Percentiles rank a stretch among this genome's conserved stretches.
Evolutionary conservation across 176 grass and related monocot species (phyloP).

Genomic region (Eleusine indica): DNA sequence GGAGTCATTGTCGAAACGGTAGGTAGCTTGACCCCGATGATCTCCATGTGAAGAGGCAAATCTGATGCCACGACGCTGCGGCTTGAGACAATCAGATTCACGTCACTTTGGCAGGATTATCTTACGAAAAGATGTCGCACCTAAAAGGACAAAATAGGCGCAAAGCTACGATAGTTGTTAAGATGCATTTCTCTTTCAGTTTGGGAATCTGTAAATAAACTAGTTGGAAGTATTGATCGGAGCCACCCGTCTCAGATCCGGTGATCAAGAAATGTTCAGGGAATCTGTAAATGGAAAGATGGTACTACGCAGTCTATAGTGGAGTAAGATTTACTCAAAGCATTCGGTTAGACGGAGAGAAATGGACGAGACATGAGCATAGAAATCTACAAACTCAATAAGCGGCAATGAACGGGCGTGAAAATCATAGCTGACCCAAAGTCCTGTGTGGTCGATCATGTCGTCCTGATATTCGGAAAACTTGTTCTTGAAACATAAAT

Average conservation of each 20-base stretch:
- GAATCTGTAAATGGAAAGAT: slow-evolving; percentile 8
- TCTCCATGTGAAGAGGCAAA: slow-evolving; percentile 53
- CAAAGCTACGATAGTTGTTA: slow-evolving; percentile 35
- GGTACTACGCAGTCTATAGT: not conserved
- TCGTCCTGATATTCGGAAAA: slow-evolving; percentile 12
- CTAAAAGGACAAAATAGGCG: slow-evolving; percentile 40
- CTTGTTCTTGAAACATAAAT: slow-evolving; percentile 35
- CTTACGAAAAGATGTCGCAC: slow-evolving; percentile 48
- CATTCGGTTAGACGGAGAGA: not conserved
- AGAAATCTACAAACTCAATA: not conserved
- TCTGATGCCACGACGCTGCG: slow-evolving; percentile 32
- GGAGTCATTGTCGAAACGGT: slow-evolving; percentile 38
- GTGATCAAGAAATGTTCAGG: slow-evolving; percentile 17
- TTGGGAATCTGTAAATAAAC: slow-evolving; percentile 13
- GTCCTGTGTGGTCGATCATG: not conserved
- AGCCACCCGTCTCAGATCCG: slow-evolving; percentile 33
- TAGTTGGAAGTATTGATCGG: slow-evolving; percentile 25
- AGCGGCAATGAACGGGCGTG: not conserved
- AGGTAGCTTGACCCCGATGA: slow-evolving; percentile 35
- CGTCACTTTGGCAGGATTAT: slow-evolving; percentile 41
- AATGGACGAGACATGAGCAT: not conserved
- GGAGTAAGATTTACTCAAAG: slow-evolving; percentile 12
- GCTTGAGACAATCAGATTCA: slow-evolving; percentile 36
- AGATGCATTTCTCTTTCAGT: slow-evolving; percentile 7
- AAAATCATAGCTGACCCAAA: not conserved